Evolutionary conservation across 2,329 filamentous ascomycete genomes (phyloP).

Genomic region (Acrodontium crateriforme): DNA sequence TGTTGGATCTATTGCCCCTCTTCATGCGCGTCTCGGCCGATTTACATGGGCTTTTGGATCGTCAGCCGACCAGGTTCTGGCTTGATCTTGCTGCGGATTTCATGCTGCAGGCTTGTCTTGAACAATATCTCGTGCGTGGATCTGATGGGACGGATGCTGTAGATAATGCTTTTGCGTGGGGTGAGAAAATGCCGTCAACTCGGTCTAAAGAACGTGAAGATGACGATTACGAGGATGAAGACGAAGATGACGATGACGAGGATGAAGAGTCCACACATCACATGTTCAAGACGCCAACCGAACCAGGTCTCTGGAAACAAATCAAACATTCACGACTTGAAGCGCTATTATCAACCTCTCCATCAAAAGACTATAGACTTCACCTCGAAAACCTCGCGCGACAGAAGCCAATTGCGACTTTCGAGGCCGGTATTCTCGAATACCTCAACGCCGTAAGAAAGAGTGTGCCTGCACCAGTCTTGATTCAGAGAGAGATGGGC

Average conservation of each 20-base stretch:
- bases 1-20: constrained; percentile 31
- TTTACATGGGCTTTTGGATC: constrained; percentile 19
- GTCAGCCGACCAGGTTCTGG: constrained; percentile 22
- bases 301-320: no score
- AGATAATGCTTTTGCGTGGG: constrained; percentile 34
- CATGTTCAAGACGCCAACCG: no score
- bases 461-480: constrained; percentile 32
- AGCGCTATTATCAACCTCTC: no score
- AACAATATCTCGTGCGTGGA: constrained; percentile 32
- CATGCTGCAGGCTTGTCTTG: constrained; percentile 37
- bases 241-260: no score
- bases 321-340: no score
- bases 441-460: constrained; percentile 32
- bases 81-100: constrained; percentile 33
- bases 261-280: no score
- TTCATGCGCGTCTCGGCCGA: constrained; percentile 36
- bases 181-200: no score
- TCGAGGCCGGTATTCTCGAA: constrained; percentile 27
- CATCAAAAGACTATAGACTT: no score
- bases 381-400: constrained; percentile 18
- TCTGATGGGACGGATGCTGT: constrained; percentile 24
- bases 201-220: constrained; percentile 2
- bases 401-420: constrained; percentile 21
- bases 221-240: constrained; percentile 16
- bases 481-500: constrained; percentile 39